phyloP scores from a whole-genome alignment of 192 early-diverging fungal species.

The Coemansia pectinata region DNA sequence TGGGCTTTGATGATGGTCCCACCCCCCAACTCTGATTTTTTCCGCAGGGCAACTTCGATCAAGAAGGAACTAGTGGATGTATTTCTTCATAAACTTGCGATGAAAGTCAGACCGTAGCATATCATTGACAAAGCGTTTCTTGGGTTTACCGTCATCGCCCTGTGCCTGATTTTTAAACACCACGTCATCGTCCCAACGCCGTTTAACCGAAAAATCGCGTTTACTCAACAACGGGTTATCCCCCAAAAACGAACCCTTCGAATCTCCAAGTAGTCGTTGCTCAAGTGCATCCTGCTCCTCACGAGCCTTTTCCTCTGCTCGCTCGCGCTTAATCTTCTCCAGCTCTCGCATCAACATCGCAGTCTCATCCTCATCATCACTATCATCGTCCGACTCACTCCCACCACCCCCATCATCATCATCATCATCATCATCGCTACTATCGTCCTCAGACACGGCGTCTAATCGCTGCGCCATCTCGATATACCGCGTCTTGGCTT shows the following conservation, averaged over 20 bases:
- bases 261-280: constrained; percentile 61
- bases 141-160: constrained; percentile 80
- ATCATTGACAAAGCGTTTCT: constrained; percentile 97
- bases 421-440: constrained; percentile 57
- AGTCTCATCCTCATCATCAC: constrained; percentile 89
- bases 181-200: constrained; percentile 98
- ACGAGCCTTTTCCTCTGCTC: constrained; percentile 87
- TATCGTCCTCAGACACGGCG: constrained; percentile 52
- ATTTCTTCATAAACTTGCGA: constrained; percentile 93
- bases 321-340: constrained; percentile 91
- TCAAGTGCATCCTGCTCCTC: constrained; percentile 52
- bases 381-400: constrained; percentile 16
- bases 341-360: constrained; percentile 79
- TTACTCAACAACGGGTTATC: constrained; percentile 84
- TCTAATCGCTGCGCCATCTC: constrained; percentile 43
- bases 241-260: constrained; percentile 51
- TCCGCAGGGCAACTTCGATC: neutral
- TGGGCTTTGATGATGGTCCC: too few relatives aligned
- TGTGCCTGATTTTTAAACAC: constrained; percentile 96
- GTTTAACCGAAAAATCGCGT: constrained; percentile 80
- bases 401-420: constrained; percentile 54
- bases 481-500: constrained; percentile 41
- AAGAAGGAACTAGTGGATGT: constrained; percentile 60
- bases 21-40: too few relatives aligned
- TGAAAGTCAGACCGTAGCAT: constrained; percentile 96